Evolutionary conservation across 257 asterid genomes (phyloP), one percentile per base, ranked within the genome.

Genomic region (Cruciata laevipes): DNA sequence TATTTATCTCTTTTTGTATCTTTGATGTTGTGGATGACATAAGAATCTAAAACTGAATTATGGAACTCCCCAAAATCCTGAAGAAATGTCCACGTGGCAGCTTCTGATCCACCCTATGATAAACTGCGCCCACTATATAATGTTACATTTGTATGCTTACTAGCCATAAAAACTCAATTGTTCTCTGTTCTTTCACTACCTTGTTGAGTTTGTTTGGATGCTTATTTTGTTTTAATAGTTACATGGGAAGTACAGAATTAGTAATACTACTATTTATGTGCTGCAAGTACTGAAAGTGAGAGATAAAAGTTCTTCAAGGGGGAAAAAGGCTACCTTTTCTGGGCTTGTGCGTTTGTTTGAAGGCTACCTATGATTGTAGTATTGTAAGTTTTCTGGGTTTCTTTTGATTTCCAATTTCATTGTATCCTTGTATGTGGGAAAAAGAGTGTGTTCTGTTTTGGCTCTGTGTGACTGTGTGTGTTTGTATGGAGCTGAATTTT

Each of bases 51-150:
- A 47, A 47, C 55, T 17, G 55, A 47, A 47, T 14, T 47, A 14
- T 17, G 16, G 13, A 11, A 42, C 14, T 18, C 27, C 42, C 5
- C 32, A 27, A 68, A 56, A 16, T 27, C 70, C 16, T 20, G 27
- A 47, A 17, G 77, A 56, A 68, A 20, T 40, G 65, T 63, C 77
- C 79, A 80, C 84, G 79, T 80, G 72, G 84, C 75, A 25, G 61
- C 13, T 31, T 61, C 27, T 32, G 31, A 68, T 56, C 84, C 84
- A 73, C 77, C n/a, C 37, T 66, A 63, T 44, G 49, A 66, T 49
- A 62, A 63, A 74, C 53, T 47, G 32, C 66, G 27, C 30, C 25
- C 30, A 17, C 30, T 49, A 25, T 11, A 30, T 49, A 38, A 16
- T 68, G 63, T 20, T 40, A 69, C 66, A 6, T 42, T 53, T 61